Base-by-base conservation (phyloP, 176 grass and related monocot genomes). In the Rhipidocladum racemiflorum region DNA sequence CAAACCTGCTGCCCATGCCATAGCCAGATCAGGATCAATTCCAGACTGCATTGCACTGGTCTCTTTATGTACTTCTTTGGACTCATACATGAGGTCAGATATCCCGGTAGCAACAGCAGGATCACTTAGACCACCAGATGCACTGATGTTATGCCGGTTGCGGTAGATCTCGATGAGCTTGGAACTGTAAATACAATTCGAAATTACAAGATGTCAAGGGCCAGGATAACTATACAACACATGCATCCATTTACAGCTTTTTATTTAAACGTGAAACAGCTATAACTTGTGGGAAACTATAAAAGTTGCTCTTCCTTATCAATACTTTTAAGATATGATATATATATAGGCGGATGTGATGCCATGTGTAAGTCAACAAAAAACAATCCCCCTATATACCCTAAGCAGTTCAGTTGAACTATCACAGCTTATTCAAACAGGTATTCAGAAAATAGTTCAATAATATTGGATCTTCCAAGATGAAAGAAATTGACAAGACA, bases 1-100 rank as follows among this genome's bases (percentile, higher is more conserved):
- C 66, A 99, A 93, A 83, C 97, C 97, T 30, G 97, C 91, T 80
- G 93, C 97, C 97, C 97, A 99, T 60, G 97, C 97, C 97, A 96
- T 99, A 55, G 97, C 97, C 80, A 96, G 84, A 81, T 96, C 97
- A 71, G 97, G 97, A 69, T 99, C 97, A 53, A 99, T 99, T 39
- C 88, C 79, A 71, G 79, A 74, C 49, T 91, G 90, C 46, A 85
- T 57, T 4, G 91, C 73, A 35, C 48, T 62, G 59, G 96, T 81
- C 68, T 95, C 97, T 72, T 92, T 93, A 65, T 71, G 85, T 54
- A 42, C 77, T 78, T 94, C 89, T 80, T 92, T 95, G 54, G 93
- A 89, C 27, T 99, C 97, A 51, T 99, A 96, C 73, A 99, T 90
- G 59, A 99, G 89, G 55, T 99, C 93, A 77, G 97, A 95, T 93